Evolutionary conservation across 2,329 filamentous ascomycete genomes (phyloP), one percentile per base, ranked within the genome.

Genomic region (Chaetomiaceae sp.): DNA sequence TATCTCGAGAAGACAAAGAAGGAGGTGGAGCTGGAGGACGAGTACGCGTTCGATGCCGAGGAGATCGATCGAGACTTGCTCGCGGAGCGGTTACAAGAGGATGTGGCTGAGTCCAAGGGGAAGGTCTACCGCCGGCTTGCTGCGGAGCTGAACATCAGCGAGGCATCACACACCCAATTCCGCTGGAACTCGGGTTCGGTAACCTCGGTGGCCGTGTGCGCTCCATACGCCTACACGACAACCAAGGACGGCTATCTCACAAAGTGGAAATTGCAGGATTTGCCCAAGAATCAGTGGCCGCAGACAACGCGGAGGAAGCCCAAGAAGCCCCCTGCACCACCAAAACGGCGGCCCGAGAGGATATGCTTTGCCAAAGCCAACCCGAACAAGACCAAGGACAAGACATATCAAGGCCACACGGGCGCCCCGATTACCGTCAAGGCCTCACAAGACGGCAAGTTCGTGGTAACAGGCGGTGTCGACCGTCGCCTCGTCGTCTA

Each of bases 51-150:
- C 66, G 91, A 99, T 71, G 94, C 94, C 7, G 91, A 87, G 63
- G 89, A 97, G 49, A 88, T 99, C 54, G 94, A 97, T 72, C 81
- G 87, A 55, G 94, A 99, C 67, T 75, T 96, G 63, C 91, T 99
- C 64, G 91, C 92, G 38, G 89, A 95, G 69, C 79, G 91, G 63
- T 75, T 99, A 63, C 85, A 92, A 70, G 90, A 96, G 72, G 94
- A 97, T 68, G 89, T 94, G 39, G 85, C 94, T 48, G 94, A 96
- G 72, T 83, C 83, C 52, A 96, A 96, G 73, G 94, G 94, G 54
- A 87, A 87, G 63, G 80, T 96, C 46, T 97, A 96, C 73, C 82
- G 90, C 47, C 82, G 83, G 68, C 81, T 99, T 62, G 88, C 88
- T 33, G 75, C 80, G 20, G 81, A 88, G 61, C 77, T 96, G 59